phyloP scores from a whole-genome alignment of 1,284 basidiomycete genomes.

The Malassezia pachydermatis region DNA sequence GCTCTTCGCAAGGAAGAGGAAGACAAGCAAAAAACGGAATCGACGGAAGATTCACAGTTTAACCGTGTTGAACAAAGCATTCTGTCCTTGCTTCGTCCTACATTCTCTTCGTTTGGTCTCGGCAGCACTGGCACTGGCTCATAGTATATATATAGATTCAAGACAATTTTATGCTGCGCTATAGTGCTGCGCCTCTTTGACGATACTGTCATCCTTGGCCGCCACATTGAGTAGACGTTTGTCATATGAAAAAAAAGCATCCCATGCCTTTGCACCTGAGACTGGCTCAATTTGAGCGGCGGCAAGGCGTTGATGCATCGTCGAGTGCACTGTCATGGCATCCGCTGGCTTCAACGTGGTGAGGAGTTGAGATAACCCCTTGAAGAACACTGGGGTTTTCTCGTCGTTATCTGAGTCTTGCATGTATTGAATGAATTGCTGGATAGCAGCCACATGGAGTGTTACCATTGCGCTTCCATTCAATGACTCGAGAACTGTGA shows the following conservation, averaged over 20 bases:
- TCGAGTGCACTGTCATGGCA: slow-evolving; percentile 14
- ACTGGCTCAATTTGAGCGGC: slow-evolving; percentile 7
- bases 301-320: slow-evolving; percentile 15
- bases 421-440: slow-evolving; percentile 7
- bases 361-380: slow-evolving; percentile 6
- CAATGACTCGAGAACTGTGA: slow-evolving; percentile 8
- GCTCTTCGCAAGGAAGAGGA: background rate
- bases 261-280: slow-evolving; percentile 8
- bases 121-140: background rate
- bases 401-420: background rate
- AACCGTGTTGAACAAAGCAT: slow-evolving; percentile 15
- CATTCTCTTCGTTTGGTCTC: slow-evolving; percentile 6
- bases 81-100: slow-evolving; percentile 10
- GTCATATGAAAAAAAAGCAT: slow-evolving; percentile 15
- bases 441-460: slow-evolving; percentile 11
- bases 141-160: background rate
- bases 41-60: slow-evolving; percentile 11
- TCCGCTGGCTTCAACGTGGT: slow-evolving; percentile 5
- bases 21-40: background rate
- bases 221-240: slow-evolving; percentile 16
- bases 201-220: slow-evolving; percentile 9
- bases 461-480: slow-evolving; percentile 14
- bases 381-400: slow-evolving; percentile 5
- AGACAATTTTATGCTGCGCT: background rate
- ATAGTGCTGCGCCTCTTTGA: slow-evolving; percentile 9